Conservation (phyloP, 139 green algal genomes). For the Chlorella vulgaris region DNA sequence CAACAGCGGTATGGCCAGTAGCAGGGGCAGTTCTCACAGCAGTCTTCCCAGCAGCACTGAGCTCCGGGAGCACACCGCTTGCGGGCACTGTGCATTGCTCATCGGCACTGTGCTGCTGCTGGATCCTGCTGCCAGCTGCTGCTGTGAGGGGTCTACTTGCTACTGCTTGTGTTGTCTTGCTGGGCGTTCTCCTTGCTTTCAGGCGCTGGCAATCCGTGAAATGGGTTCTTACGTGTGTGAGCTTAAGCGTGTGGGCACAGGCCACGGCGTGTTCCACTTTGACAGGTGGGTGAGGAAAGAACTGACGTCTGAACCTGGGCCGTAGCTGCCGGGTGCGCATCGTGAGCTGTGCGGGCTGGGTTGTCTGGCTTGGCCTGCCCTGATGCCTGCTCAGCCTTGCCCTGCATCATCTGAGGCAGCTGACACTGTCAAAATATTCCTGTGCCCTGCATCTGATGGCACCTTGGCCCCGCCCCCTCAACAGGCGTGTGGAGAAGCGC, state of each 20-base stretch:
- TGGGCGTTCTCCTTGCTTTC: not conserved
- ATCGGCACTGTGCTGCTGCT: too few relatives aligned
- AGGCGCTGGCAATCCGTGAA: constrained; percentile 27
- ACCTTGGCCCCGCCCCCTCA: not conserved
- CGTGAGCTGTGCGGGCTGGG: not conserved
- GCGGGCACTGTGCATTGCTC: too few relatives aligned
- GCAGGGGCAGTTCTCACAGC: too few relatives aligned
- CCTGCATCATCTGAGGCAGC: too few relatives aligned
- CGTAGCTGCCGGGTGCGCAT: not conserved
- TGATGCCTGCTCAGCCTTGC: too few relatives aligned
- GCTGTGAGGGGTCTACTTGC: too few relatives aligned
- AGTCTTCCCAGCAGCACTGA: too few relatives aligned
- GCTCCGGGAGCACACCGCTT: too few relatives aligned
- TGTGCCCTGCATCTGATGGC: not conserved
- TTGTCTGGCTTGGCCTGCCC: not conserved
- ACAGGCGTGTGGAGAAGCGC: constrained; percentile 30
- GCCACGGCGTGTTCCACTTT: constrained; percentile 20
- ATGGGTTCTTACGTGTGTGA: constrained; percentile 25
- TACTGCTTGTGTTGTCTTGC: too few relatives aligned
- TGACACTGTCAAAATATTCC: not conserved
- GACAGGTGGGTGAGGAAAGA: not conserved
- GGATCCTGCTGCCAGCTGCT: too few relatives aligned
- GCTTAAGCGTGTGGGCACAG: constrained; percentile 29
- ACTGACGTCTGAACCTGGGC: not conserved
- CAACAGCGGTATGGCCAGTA: too few relatives aligned